A percentile compares a stretch with the other conserved stretches of the same genome.
These are phyloP conservation scores for Talaromyces wortmannii DNA, from an alignment of 495 filamentous ascomycete species.

Conservation along the genomic window DNA sequence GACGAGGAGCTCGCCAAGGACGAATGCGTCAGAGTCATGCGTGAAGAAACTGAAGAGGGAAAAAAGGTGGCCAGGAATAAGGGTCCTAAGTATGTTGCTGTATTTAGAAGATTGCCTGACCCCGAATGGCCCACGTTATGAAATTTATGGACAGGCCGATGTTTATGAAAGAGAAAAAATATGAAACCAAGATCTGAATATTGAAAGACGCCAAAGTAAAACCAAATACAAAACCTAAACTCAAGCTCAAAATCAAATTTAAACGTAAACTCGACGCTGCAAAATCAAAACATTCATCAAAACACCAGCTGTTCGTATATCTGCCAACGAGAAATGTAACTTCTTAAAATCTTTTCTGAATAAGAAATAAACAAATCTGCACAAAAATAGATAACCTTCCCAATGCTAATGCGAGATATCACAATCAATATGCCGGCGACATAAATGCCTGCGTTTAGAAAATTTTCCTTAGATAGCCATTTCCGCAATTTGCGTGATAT, in stretches of 20 bases:
- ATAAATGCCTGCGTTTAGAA: not conserved
- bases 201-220: too few species aligned
- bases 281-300: too few species aligned
- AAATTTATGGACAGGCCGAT: not conserved
- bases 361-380: not conserved
- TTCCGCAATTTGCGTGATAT: not conserved
- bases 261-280: too few species aligned
- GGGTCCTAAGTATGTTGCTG: slow-evolving; percentile 79
- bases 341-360: not conserved
- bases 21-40: slow-evolving; percentile 76
- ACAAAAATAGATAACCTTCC: not conserved
- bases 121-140: slow-evolving; percentile 51
- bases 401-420: not conserved
- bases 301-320: too few species aligned
- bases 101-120: slow-evolving; percentile 75
- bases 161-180: not conserved
- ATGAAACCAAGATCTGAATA: not conserved
- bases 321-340: too few species aligned
- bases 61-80: slow-evolving; percentile 93
- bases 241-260: too few species aligned
- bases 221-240: too few species aligned
- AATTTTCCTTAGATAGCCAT: not conserved
- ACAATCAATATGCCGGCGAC: not conserved
- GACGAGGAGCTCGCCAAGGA: slow-evolving; percentile 65
- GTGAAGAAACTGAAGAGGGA: slow-evolving; percentile 85